A percentile compares a stretch with the other conserved stretches of the same genome.
These are phyloP conservation scores for Saxispiralis lemnorum DNA, from an alignment of 495 filamentous ascomycete species.

Conservation along the genomic window DNA sequence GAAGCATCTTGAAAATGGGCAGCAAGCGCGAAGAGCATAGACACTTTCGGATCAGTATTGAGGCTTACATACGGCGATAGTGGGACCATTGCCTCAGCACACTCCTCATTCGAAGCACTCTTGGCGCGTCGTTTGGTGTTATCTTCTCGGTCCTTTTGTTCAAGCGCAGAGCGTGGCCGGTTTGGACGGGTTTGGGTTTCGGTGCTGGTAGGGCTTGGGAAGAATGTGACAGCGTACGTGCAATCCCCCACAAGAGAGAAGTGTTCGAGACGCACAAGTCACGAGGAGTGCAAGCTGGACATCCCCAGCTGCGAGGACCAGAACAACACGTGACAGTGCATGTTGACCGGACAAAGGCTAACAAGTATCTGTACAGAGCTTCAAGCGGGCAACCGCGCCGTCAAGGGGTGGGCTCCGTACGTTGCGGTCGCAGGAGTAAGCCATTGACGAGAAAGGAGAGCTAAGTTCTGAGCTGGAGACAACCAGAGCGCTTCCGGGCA, in stretches of 20 bases:
- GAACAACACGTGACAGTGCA: not conserved
- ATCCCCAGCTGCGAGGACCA: too few species aligned
- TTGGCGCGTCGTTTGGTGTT: slow-evolving; percentile 89
- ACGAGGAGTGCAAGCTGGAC: too few species aligned
- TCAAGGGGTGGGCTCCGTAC: slow-evolving; percentile 18
- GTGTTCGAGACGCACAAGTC: too few species aligned
- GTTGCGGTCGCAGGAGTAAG: slow-evolving; percentile 9
- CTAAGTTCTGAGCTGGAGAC: too few species aligned
- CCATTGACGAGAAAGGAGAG: too few species aligned
- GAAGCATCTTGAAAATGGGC: not conserved
- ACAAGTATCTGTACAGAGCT: slow-evolving; percentile 15
- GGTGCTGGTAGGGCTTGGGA: slow-evolving; percentile 92
- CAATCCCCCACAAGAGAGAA: not conserved
- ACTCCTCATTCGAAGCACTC: slow-evolving; percentile 79
- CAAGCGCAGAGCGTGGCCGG: slow-evolving; percentile 93
- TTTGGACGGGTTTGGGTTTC: slow-evolving; percentile 79
- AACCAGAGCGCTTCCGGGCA: too few species aligned
- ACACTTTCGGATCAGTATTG: not conserved
- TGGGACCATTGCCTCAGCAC: slow-evolving; percentile 98
- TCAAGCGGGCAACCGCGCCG: slow-evolving; percentile 19
- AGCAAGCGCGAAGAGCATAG: not conserved
- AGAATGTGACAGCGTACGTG: slow-evolving; percentile 49
- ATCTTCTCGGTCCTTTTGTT: slow-evolving; percentile 96
- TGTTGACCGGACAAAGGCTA: not conserved
- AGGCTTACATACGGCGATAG: slow-evolving; percentile 27